Conservation (phyloP, 441 rosid species). For the Monsonia emarginata region DNA sequence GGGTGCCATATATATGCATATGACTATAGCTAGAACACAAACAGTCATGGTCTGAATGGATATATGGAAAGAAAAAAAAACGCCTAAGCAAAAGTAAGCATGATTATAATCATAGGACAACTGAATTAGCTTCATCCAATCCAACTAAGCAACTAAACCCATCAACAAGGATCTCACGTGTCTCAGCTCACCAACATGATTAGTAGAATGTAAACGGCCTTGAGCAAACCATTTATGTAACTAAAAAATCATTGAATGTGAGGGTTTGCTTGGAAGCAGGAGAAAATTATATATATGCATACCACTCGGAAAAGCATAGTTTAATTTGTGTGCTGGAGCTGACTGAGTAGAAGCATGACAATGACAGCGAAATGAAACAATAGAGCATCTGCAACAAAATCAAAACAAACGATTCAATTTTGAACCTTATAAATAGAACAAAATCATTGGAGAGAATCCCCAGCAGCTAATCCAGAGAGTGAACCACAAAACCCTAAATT, state of each 20-base stretch:
- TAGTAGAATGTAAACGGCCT: background rate
- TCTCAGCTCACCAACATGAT: background rate
- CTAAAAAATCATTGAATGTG: background rate
- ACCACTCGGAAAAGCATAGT: conserved; percentile 30
- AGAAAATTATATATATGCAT: background rate
- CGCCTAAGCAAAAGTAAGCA: too few relatives aligned
- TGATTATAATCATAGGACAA: too few relatives aligned
- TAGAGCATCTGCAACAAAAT: conserved; percentile 34
- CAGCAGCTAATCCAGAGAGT: background rate
- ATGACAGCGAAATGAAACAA: conserved; percentile 24
- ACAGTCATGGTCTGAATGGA: background rate
- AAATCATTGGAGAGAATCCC: too few relatives aligned
- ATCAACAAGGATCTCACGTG: background rate
- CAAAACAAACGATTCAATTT: background rate
- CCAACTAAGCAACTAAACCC: background rate
- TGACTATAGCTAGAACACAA: background rate
- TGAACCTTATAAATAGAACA: background rate
- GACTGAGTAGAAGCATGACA: conserved; percentile 29
- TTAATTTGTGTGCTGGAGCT: conserved; percentile 21
- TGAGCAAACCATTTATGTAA: background rate
- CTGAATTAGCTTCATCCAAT: background rate
- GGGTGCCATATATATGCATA: too few relatives aligned
- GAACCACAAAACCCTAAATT: background rate
- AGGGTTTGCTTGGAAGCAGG: background rate
- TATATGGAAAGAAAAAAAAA: background rate